Evolutionary conservation across 2,329 filamentous ascomycete genomes (phyloP), one percentile per base, ranked within the genome.

Genomic region (Penicillium aurantiogriseum): DNA sequence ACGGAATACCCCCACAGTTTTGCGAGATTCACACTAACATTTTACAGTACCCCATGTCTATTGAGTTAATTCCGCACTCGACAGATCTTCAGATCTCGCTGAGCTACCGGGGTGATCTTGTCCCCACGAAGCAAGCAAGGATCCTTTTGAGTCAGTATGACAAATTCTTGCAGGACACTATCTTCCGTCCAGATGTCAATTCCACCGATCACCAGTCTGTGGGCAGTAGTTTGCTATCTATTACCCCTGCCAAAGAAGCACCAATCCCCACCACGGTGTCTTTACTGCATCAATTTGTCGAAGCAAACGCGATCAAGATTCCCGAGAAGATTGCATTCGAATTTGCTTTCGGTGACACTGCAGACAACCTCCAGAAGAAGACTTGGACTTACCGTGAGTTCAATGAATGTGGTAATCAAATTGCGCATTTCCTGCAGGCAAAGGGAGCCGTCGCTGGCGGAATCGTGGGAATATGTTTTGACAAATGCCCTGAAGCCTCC

Each of bases 401-500:
- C 0, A 77, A 96, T 63, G 69, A 79, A 0, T 83, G 87, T 63
- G 89, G 88, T 0, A 92, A 95, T 66, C 82, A 81, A 61, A 81
- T 95, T 17, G 90, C 90, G 0, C 80, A 88, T 52, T 70, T 92
- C 13, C 76, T 96, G 1, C 69, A 78, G 1, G 64, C 71, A 0
- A 72, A 79, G 21, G 81, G 79, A 2, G 74, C 85, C 0, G 60
- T 70, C 0, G 77, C 83, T 0, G 88, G 89, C 0, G 77, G 77
- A 27, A 85, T 92, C 5, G 79, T 96, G 23, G 90, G 86, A 0
- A 81, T 93, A 9, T 91, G 89, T 68, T 95, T 95, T 67, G 86
- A 91, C 55, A 96, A 96, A 69, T 92, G 88, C 59, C 87, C 91
- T 0, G 88, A 93, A 68, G 91, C 91, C 0, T 92, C 90, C 38